Evolutionary conservation across 2,329 filamentous ascomycete genomes (phyloP), one percentile per base, ranked within the genome.

Genomic region (Trichoderma sp.): DNA sequence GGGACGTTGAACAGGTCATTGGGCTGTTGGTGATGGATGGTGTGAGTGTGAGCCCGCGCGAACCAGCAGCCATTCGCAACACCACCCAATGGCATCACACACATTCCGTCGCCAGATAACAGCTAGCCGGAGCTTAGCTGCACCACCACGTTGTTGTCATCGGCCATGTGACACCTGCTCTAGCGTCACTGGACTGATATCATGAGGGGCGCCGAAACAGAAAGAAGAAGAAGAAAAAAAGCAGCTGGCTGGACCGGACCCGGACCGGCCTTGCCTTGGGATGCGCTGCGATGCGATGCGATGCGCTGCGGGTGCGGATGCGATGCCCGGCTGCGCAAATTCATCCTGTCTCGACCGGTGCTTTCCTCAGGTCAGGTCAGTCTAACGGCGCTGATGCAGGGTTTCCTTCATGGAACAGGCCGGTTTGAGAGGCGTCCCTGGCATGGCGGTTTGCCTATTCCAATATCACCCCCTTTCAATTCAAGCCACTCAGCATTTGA

Each of bases 71-170:
- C 67, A 63, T 36, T 55, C 15, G 26, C 68, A 36, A 59, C 61
- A 26, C 50, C 68, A 71, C 28, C 68, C 68, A 71, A 64, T 28
- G 43, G 36, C 57, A 59, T 39, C 63, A 58, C 57, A 66, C 55
- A 47, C 65, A 61, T 68, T 68, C 68, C 59, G 36, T 47, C 53
- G 58, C 36, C 65, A 68, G 61, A 50, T 62, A 63, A 57, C 61
- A 59, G 61, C 63, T 62, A 72, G 63, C 43, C 66, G 62, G 32
- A 72, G 67, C 50, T 71, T 67, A 71, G 71, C 71, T 71, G 68
- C 71, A 72, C 68, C 71, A 72, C 64, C 65, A 71, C 73, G 67
- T 71, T 68, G 73, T 68, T 55, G 63, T 57, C 72, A 71, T 26
- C 50, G 67, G 57, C 71, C 70, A 74, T 73, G 73, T 67, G 70